Conservation (phyloP, 1,284 basidiomycete genomes). For the Xerocomus amazonicus region DNA sequence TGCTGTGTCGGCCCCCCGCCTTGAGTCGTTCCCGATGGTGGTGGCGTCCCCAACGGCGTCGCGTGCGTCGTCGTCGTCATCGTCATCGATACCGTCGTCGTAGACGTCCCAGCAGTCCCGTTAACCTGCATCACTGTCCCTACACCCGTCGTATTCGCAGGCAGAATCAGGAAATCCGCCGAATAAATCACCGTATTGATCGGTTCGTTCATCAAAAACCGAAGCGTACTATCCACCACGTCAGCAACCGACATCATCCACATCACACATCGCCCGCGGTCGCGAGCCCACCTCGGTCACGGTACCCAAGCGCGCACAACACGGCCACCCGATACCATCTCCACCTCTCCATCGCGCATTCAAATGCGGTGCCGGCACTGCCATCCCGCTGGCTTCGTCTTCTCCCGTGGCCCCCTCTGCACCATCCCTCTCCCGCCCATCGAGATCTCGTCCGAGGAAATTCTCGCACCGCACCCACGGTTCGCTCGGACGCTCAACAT, state of each 20-base stretch:
- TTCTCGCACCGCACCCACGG: neutral
- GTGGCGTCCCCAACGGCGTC: neutral
- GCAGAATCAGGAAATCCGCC: constrained; percentile 36
- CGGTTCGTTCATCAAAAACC: constrained; percentile 30
- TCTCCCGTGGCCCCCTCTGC: neutral
- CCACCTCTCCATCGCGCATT: neutral
- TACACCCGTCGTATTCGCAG: constrained; percentile 8
- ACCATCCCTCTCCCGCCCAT: no score
- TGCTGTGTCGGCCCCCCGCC: constrained; percentile 8
- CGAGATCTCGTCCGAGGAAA: no score
- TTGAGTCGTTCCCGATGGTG: constrained; percentile 8
- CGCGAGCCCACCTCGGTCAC: neutral
- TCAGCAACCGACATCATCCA: no score
- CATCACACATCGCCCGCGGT: neutral
- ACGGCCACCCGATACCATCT: no score
- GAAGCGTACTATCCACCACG: constrained; percentile 27
- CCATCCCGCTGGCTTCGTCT: neutral
- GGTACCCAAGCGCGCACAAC: no score
- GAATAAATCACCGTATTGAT: constrained; percentile 30
- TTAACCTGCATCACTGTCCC: neutral
- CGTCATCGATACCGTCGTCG: neutral
- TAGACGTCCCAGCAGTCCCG: neutral
- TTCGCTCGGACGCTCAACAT: neutral
- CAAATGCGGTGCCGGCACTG: neutral
- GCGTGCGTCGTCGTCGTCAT: neutral